These are phyloP conservation scores for Saccharomyces hybrid DNA, from an alignment of 1,139 yeast genomes.

Conservation along the genomic window DNA sequence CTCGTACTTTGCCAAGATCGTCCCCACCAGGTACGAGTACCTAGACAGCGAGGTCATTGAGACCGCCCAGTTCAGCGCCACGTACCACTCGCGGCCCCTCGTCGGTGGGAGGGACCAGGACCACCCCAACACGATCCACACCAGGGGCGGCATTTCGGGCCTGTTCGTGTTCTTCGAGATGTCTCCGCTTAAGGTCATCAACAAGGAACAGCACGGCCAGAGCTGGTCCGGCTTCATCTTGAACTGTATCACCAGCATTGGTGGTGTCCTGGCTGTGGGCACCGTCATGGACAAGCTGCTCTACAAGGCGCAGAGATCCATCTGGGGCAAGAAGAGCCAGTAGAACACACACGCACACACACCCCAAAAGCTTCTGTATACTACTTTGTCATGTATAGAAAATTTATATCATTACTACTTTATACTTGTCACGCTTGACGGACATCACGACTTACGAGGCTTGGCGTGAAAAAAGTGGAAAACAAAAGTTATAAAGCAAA, in stretches of 20 bases:
- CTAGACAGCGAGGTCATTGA: conserved; percentile 49
- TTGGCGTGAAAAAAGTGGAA: neutral
- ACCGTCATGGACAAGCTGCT: conserved; percentile 80
- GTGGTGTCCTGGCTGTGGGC: conserved; percentile 91
- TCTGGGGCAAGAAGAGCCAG: conserved; percentile 58
- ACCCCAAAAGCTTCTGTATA: conserved; percentile 1
- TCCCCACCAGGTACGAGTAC: conserved; percentile 77
- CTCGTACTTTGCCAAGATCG: conserved; percentile 81
- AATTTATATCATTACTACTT: neutral
- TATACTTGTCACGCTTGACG: conserved; percentile 6
- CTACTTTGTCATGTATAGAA: neutral
- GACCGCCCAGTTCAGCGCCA: conserved; percentile 89
- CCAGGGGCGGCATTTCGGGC: conserved; percentile 87
- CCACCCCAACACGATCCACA: conserved; percentile 81
- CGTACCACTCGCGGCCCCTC: conserved; percentile 80
- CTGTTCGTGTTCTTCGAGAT: conserved; percentile 83
- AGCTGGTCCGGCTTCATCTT: conserved; percentile 81
- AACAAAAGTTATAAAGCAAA: conserved; percentile 3
- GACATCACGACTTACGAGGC: neutral
- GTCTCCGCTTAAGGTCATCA: conserved; percentile 86
- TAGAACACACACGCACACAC: neutral
- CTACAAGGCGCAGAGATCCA: conserved; percentile 79
- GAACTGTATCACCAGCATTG: conserved; percentile 81
- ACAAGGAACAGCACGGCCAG: conserved; percentile 68
- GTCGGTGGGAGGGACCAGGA: conserved; percentile 84